Evolutionary conservation across 2,329 filamentous ascomycete species (phyloP).

Genomic region (Ascochyta pisi): DNA sequence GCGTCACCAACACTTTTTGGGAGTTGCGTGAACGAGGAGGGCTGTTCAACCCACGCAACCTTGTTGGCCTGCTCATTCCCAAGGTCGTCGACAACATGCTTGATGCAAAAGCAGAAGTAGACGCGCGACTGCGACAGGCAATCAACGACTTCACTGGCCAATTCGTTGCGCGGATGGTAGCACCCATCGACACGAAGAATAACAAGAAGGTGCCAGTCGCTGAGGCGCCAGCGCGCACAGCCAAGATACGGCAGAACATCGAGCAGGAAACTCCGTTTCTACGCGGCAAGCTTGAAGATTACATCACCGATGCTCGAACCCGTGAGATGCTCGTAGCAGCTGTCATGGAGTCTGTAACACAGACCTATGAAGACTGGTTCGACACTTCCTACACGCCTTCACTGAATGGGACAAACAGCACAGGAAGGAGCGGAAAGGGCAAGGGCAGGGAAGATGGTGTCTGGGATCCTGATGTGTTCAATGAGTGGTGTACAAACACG

Average conservation of each 20-base stretch:
- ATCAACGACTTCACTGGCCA: slow-evolving; percentile 71
- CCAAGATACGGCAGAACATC: slow-evolving; percentile 60
- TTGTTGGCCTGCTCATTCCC: slow-evolving; percentile 67
- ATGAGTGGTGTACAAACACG: slow-evolving; percentile 65
- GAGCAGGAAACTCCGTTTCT: slow-evolving; percentile 65
- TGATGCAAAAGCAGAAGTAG: slow-evolving; percentile 72
- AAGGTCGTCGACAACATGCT: slow-evolving; percentile 75
- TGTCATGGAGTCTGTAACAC: slow-evolving; percentile 68
- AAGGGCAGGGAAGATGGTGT: slow-evolving; percentile 70
- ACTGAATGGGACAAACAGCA: slow-evolving; percentile 27
- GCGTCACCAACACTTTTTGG: slow-evolving; percentile 70
- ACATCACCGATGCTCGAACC: slow-evolving; percentile 69
- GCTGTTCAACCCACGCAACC: slow-evolving; percentile 69
- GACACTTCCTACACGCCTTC: slow-evolving; percentile 55
- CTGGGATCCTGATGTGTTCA: slow-evolving; percentile 70
- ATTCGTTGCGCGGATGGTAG: slow-evolving; percentile 65
- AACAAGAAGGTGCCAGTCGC: slow-evolving; percentile 31
- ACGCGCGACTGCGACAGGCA: slow-evolving; percentile 66
- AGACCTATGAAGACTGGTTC: slow-evolving; percentile 70
- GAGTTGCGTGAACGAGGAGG: slow-evolving; percentile 69
- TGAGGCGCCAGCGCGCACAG: slow-evolving; percentile 41
- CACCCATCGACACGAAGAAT: slow-evolving; percentile 46
- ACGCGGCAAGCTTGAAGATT: slow-evolving; percentile 64
- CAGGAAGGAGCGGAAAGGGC: slow-evolving; percentile 28
- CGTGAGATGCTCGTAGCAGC: slow-evolving; percentile 71